Percentiles rank a stretch among this genome's conserved stretches.
phyloP scores from a whole-genome alignment of 306 rosid genomes.

The Castanea mollissima region DNA sequence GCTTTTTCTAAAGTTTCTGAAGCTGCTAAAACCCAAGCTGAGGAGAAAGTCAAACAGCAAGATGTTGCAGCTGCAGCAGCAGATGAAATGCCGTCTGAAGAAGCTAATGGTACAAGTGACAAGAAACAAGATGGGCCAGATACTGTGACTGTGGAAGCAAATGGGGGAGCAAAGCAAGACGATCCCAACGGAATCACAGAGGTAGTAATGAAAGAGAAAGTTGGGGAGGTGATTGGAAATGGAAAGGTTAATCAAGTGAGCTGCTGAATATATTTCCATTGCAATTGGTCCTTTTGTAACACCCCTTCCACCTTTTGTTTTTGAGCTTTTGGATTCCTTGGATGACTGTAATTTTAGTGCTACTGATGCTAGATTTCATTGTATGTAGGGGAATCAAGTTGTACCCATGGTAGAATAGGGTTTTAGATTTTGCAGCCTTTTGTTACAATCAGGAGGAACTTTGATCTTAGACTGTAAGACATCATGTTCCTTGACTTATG shows the following conservation, averaged over 20 bases:
- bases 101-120: conserved; percentile 34
- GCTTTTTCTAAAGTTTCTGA: conserved; percentile 20
- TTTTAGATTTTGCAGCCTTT: conserved; percentile 30
- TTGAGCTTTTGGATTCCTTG: conserved; percentile 24
- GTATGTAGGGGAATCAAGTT: conserved; percentile 32
- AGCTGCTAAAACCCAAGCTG: conserved; percentile 21
- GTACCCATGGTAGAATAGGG: conserved; percentile 45
- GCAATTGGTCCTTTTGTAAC: conserved; percentile 18
- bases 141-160: conserved; percentile 23
- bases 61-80: conserved; percentile 19
- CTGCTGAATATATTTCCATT: conserved; percentile 35
- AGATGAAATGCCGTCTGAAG: conserved; percentile 31
- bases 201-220: conserved; percentile 36
- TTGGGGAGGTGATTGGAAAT: conserved; percentile 38
- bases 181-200: conserved; percentile 15
- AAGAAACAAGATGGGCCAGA: conserved; percentile 26
- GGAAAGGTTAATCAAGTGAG: conserved; percentile 50
- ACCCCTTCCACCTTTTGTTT: conserved; percentile 3
- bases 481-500: conserved; percentile 3
- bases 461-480: conserved; percentile 34
- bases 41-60: conserved; percentile 30
- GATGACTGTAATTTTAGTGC: conserved; percentile 41
- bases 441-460: conserved; percentile 20
- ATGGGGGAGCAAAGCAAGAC: conserved; percentile 42
- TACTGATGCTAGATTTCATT: conserved; percentile 27